These are phyloP conservation scores for Glycine tomentella DNA, from an alignment of 306 rosid genomes.

Conservation along the genomic window DNA sequence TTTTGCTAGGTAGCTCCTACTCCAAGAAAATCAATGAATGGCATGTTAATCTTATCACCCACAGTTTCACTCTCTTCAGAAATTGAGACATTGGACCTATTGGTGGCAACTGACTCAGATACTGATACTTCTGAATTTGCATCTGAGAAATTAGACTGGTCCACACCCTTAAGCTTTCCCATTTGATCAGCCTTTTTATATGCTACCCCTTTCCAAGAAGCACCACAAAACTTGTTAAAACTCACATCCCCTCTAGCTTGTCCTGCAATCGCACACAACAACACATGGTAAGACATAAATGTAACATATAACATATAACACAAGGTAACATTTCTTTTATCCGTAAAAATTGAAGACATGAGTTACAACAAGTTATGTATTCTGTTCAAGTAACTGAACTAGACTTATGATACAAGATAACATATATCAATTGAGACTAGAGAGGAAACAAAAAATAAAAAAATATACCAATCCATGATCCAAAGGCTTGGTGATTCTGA, in stretches of 20 bases:
- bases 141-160: slow-evolving; percentile 69
- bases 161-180: slow-evolving; percentile 48
- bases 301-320: too few relatives aligned
- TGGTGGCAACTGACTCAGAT: slow-evolving; percentile 74
- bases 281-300: too few relatives aligned
- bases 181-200: slow-evolving; percentile 34
- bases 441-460: neutral
- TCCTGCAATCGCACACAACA: slow-evolving; percentile 39
- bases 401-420: too few relatives aligned
- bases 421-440: neutral
- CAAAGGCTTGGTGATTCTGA: slow-evolving; percentile 42
- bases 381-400: too few relatives aligned
- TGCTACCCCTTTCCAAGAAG: too few relatives aligned
- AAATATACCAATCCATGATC: slow-evolving; percentile 51
- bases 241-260: slow-evolving; percentile 32
- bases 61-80: slow-evolving; percentile 52
- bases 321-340: too few relatives aligned
- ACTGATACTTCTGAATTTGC: slow-evolving; percentile 79
- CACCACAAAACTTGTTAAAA: neutral
- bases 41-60: slow-evolving; percentile 44
- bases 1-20: slow-evolving; percentile 64
- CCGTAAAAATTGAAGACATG: too few relatives aligned
- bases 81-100: slow-evolving; percentile 54
- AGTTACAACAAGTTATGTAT: too few relatives aligned
- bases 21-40: slow-evolving; percentile 95